Evolutionary conservation across 1,139 yeast species (phyloP), one percentile per base, ranked within the genome.

Genomic region (Yamadazyma trypodendri): DNA sequence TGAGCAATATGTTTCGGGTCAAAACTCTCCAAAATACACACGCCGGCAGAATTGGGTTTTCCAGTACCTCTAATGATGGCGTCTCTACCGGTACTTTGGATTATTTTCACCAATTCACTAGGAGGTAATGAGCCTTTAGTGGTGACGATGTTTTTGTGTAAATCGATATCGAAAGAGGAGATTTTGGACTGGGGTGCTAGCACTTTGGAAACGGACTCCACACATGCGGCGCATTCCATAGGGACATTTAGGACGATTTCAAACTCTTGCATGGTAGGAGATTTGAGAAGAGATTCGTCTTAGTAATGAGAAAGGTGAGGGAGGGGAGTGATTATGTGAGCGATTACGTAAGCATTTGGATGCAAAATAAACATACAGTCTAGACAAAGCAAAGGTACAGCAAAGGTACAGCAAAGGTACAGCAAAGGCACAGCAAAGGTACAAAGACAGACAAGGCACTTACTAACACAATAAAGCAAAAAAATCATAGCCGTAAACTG

Each of bases 51-150:
- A 56, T 90, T 83, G 15, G 95, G 83, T 38, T 71, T 70, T 2
- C 97, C 97, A 0, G 96, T 80, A 5, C 98, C 98, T 44, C 97
- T 72, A 24, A 90, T 83, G 46, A 90, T 86, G 8, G 96, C 96
- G 55, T 90, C 97, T 49, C 79, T 77, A 2, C 97, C 97, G 3
- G 81, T 80, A 2, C 55, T 52, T 56, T 84, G 90, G 42, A 87
- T 79, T 0, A 84, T 75, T 43, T 65, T 65, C 22, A 85, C 81
- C 14, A 88, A 72, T 23, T 60, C 63, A 3, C 92, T 82, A 1
- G 96, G 96, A 3, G 95, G 78, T 6, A 74, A 65, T 1, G 75
- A 57, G 2, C 95, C 94, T 17, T 64, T 64, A 4, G 88, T 82
- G 1, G 78, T 66, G 11, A 86, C 90, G 23, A 77, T 62, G 52